Base-by-base conservation (phyloP, 2,329 filamentous ascomycete genomes). In the Bipolaris bicolor region DNA sequence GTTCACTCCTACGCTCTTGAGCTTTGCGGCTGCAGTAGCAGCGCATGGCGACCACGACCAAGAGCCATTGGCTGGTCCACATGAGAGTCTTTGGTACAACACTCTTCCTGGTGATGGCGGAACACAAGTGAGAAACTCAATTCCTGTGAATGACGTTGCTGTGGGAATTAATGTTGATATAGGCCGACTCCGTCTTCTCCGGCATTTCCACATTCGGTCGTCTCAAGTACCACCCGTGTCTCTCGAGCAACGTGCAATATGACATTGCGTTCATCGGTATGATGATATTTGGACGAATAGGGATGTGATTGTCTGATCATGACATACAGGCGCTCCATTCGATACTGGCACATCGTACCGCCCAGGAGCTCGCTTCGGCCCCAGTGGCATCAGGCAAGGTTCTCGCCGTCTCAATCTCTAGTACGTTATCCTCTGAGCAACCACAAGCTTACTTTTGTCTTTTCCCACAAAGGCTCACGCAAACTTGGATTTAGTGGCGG, bases 171-270 rank as follows among this genome's bases (percentile, higher is more conserved):
- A 74, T 61, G 2, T 40, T 22, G 45, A 3, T 34, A 39, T 59
- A 93, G 89, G 91, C 91, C 58, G 91, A 96, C 75, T 92, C 90
- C 0, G 90, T 95, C 56, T 96, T 95, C 78, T 94, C 90, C 1
- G 91, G 91, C 26, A 95, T 96, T 70, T 90, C 89, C 1, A 96
- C 91, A 7, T 95, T 95, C 72, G 91, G 90, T 10, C 87, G 90
- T 49, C 79, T 95, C 40, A 87, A 88, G 5, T 95, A 96, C 77
- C 85, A 84, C 56, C 90, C 90, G 3, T 96, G 91, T 73, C 81
- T 96, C 3, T 81, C 85, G n/a, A 88, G 84, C 60, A 83, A 86
- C 24, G 87, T 89, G 63, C 86, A 88, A 68, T 96, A 90, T 67
- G 91, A 96, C 64, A 93, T 96, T 76, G 91, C 91, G 1, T 95